Evolutionary conservation across 1,139 yeast species (phyloP), one percentile per base, ranked within the genome.

Genomic region (Debaryomyces udenii): DNA sequence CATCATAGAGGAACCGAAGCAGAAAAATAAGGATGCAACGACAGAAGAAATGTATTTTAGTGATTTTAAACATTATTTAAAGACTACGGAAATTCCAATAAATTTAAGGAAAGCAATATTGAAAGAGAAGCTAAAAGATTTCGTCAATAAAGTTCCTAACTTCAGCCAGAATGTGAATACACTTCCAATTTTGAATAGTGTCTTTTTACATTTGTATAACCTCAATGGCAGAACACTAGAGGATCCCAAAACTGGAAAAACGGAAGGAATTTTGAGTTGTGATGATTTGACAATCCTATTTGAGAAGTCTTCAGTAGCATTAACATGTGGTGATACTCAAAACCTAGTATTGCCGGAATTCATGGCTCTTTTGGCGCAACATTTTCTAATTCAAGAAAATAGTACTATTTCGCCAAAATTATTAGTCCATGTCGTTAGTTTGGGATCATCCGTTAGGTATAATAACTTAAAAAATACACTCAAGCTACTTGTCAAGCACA

Each of bases 61-160:
- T 24, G 58, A 49, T 27, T 49, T 64, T 38, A 62, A 55, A 37
- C 68, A 64, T 43, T 57, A 59, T 35, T 50, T 63, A 11, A 58
- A 60, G 37, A 55, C 61, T 5, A 53, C 57, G 10, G 74, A 67
- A 17, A 51, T 66, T 15, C 59, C 66, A 1, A 31, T 36, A 3
- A 50, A 50, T 1, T 41, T 54, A 22, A 56, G 63, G 27, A 47
- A 43, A 7, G 45, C 50, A 30, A 50, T 62, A n/a, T 45, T 68
- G 22, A 38, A 45, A 3, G 46, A 51, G 6, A 66, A 61, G 41
- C 41, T 68, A 24, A 11, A 44, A 4, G 52, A 53, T 11, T 48
- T 59, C 32, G 42, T 62, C 6, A 24, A 42, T 1, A 38, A 41
- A 13, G 6, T 46, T 41, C 32, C 35, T 3, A 39, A 31, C 10